A percentile compares a stretch with the other conserved stretches of the same genome.
phyloP scores from a whole-genome alignment of 2,329 filamentous ascomycete species.

The Hymenoscyphus scutula region DNA sequence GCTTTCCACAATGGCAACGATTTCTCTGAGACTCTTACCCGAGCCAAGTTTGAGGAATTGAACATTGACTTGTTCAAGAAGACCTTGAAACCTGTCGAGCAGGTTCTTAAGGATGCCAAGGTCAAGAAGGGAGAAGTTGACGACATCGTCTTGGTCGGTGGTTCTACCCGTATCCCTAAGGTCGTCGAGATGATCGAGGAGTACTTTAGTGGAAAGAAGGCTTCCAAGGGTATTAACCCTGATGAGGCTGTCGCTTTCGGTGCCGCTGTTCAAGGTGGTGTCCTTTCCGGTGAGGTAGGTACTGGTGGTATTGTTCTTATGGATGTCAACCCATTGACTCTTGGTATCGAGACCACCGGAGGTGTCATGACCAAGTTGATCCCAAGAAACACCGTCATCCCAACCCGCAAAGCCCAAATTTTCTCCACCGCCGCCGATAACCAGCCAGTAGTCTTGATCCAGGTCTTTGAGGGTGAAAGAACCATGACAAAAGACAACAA shows the following conservation, averaged over 20 bases:
- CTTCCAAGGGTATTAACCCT: slow-evolving; percentile 98
- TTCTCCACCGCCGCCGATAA: slow-evolving; percentile 97
- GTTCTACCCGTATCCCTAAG: slow-evolving; percentile 99
- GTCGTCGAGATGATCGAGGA: slow-evolving; percentile 92
- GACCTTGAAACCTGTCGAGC: slow-evolving; percentile 97
- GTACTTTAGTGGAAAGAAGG: slow-evolving; percentile 93
- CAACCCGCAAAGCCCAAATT: slow-evolving; percentile 95
- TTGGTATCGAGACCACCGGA: slow-evolving; percentile 96
- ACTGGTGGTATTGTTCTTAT: slow-evolving; percentile 83
- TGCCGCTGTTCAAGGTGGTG: slow-evolving; percentile 94
- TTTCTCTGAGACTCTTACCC: slow-evolving; percentile 96
- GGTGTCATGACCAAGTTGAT: slow-evolving; percentile 98
- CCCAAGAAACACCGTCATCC: slow-evolving; percentile 89
- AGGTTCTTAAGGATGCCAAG: slow-evolving; percentile 98
- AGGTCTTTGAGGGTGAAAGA: slow-evolving; percentile 93
- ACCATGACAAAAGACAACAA: slow-evolving; percentile 97
- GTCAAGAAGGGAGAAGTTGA: slow-evolving; percentile 93
- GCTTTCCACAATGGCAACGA: slow-evolving; percentile 95
- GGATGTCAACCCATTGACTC: slow-evolving; percentile 94
- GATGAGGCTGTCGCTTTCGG: slow-evolving; percentile 98
- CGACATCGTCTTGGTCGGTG: slow-evolving; percentile 96
- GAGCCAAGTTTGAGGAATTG: slow-evolving; percentile 98
- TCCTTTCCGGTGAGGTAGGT: slow-evolving; percentile 83
- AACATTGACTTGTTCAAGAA: slow-evolving; percentile 99
- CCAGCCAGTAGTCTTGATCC: slow-evolving; percentile 92